Evolutionary conservation across 257 asterid genomes (phyloP), one percentile per base, ranked within the genome.

Genomic region (Solanum bulbocastanum): DNA sequence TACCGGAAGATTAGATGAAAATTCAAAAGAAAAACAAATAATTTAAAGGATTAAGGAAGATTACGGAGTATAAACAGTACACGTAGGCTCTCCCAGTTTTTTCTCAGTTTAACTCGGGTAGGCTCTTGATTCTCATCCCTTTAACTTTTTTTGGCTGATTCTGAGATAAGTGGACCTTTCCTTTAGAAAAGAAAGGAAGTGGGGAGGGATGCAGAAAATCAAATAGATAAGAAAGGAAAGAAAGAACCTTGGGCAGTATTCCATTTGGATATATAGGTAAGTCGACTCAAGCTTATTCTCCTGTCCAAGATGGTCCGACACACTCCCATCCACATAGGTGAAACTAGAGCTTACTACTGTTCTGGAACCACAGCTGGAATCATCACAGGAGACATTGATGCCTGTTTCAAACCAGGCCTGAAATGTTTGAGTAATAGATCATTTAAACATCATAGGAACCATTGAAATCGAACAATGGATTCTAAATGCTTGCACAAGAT

Each of bases 361-460:
- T 91, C 88, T 92, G 58, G 98, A 93, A 90, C 94, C 94, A 93
- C 90, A 92, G 87, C 88, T 88, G 73, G 90, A 91, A 90, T 90
- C 94, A 87, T 87, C 95, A 90, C 69, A 88, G 88, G 88, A 91
- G 87, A 92, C 96, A 83, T 91, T 90, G 91, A 92, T 90, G 89
- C 99, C 98, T 86, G 96, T 90, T 91, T 96, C 99, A 92, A 94
- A 96, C 99, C 99, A 97, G 84, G 99, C 99, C 99, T 97, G 95
- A 86, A 93, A 90, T 83, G 56, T 83, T 69, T 49, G 89, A 87
- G 85, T 60, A 87, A 78, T 72, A 52, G 78, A 88, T 88, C 35
- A 87, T 65, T n/a, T 44, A 6, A 40, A 39, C 36, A 56, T 62
- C 83, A 49, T 42, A 85, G 86, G 73, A 27, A 40, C 18, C 13